A percentile compares a stretch with the other conserved stretches of the same genome.
Evolutionary conservation across 2,329 filamentous ascomycete species (phyloP).

Genomic region (Trichoderma gracile): DNA sequence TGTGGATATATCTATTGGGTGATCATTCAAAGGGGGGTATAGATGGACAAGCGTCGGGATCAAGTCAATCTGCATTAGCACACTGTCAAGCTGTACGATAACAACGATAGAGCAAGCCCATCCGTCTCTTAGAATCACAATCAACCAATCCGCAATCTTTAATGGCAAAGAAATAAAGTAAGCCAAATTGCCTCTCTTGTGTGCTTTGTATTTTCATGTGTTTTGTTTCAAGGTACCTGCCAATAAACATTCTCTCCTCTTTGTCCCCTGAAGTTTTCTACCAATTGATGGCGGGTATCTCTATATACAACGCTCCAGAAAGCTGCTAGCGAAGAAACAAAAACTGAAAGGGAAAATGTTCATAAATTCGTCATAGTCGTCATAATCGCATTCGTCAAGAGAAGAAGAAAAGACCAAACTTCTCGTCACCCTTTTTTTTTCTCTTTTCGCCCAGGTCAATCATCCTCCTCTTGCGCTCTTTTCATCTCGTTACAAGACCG

Average conservation of each 20-base stretch:
- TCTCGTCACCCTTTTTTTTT: not conserved
- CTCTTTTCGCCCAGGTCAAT: not conserved
- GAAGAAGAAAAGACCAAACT: not conserved
- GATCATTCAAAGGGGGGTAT: too few species aligned
- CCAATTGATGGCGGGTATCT: constrained; percentile 36
- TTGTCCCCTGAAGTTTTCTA: constrained; percentile 26
- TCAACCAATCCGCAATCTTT: too few species aligned
- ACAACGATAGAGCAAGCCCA: not conserved
- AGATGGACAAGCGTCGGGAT: too few species aligned
- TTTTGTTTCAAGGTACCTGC: not conserved
- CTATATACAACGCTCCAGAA: constrained; percentile 34
- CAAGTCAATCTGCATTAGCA: too few species aligned
- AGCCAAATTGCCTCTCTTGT: constrained; percentile 34
- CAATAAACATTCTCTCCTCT: constrained; percentile 33
- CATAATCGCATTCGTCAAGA: constrained; percentile 15
- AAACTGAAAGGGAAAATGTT: not conserved
- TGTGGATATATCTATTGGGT: too few species aligned
- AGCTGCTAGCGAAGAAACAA: not conserved
- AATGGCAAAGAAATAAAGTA: not conserved
- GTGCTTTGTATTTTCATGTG: constrained; percentile 19
- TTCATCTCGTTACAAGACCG: not conserved
- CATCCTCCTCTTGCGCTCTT: not conserved
- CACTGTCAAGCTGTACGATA: too few species aligned
- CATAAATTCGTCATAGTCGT: constrained; percentile 25
- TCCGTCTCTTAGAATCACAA: not conserved